Base-by-base conservation (phyloP, 2,329 filamentous ascomycete genomes). In the Aspergillus fructus region DNA sequence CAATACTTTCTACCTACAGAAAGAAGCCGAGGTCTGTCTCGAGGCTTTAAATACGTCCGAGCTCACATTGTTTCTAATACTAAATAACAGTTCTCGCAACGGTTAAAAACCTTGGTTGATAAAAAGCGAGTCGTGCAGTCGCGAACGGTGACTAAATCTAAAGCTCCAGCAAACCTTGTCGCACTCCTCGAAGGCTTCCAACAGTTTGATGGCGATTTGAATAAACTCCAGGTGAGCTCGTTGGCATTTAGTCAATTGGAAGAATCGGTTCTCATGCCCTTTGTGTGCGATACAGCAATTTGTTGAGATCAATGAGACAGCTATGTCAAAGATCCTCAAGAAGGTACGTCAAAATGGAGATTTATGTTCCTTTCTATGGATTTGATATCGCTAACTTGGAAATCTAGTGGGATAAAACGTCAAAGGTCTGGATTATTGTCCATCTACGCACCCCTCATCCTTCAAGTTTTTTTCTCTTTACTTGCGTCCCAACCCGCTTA, bases 241-340 rank as follows among this genome's bases (percentile, higher is more conserved):
- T 5, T 9, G 30, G 17, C 11, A 41, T 45, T 12, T 23, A n/a
- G 15, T 13, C 5, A 23, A 24, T n/a, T 5, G n/a, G 1, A 21
- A 17, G 8, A 12, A 47, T 4, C 8, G 45, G 49, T 59, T 37
- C 62, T 63, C 37, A 62, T 58, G 33, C n/a, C 27, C 39, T 19
- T 30, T 17, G 27, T 23, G 34, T n/a, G 8, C 5, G 6, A 48
- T 66, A 13, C 37, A 97, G 80, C 94, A 97, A 80, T 99, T 97
- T 75, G 92, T 99, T 63, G 93, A 97, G 74, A 90, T 97, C 71
- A 99, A 99, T 72, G 93, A 94, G 69, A 97, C 91, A 2, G 94
- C 93, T 15, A 97, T 97, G 74, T 97, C 93, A 27, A 99, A 99
- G 76, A 99, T 99, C 59, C 79, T 99, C 62, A 99, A 99, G 79